These are phyloP conservation scores for Anisogramma anomala DNA, from an alignment of 2,329 filamentous ascomycete genomes.

Conservation along the genomic window DNA sequence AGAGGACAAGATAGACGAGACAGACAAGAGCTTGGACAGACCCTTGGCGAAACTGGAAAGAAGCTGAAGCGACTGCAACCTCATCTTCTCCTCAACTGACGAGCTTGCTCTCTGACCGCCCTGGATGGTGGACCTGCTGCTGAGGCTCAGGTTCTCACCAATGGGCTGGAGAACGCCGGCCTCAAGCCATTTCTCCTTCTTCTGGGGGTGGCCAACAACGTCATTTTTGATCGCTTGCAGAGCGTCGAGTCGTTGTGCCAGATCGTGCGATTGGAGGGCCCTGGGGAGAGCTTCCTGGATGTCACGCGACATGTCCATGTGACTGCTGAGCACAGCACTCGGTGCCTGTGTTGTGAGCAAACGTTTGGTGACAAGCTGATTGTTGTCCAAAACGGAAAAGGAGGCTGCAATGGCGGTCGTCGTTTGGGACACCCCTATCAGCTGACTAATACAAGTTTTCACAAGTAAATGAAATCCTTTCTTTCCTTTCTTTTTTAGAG, in stretches of 20 bases:
- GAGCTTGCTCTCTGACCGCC: conserved; percentile 30
- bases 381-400: too few relatives aligned
- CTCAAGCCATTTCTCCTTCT: conserved; percentile 69
- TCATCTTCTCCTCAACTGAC: conserved; percentile 53
- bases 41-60: conserved; percentile 76
- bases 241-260: conserved; percentile 43
- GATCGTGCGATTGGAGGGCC: conserved; percentile 40
- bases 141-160: conserved; percentile 32
- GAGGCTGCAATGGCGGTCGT: too few relatives aligned
- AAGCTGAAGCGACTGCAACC: conserved; percentile 73
- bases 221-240: conserved; percentile 77
- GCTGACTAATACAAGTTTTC: too few relatives aligned
- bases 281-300: conserved; percentile 42
- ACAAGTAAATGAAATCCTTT: too few relatives aligned
- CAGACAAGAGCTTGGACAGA: conserved; percentile 28
- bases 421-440: too few relatives aligned
- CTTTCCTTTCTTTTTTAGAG: too few relatives aligned
- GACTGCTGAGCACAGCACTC: neutral
- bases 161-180: conserved; percentile 55
- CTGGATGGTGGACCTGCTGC: conserved; percentile 25
- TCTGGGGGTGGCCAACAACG: conserved; percentile 74
- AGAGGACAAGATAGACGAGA: too few relatives aligned
- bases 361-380: too few relatives aligned
- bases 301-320: conserved; percentile 39
- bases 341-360: neutral